Base-by-base conservation (phyloP, 2,329 filamentous ascomycete species). In the Pseudopithomyces maydicus region DNA sequence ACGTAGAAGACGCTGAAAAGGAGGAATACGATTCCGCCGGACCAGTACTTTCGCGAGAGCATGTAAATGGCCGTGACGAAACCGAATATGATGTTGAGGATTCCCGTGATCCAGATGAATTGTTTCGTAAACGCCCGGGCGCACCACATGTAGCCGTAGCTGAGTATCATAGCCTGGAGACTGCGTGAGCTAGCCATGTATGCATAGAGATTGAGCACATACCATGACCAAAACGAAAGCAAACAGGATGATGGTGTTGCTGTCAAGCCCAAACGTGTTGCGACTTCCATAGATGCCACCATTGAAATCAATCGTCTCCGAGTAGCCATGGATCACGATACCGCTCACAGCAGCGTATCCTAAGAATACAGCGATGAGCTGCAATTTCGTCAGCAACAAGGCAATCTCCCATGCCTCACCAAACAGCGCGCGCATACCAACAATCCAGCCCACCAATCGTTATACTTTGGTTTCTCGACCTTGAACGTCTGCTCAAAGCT, bases 41-140 rank as follows among this genome's bases (percentile, higher is more conserved):
- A 90, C 78, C 88, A 97, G 73, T 94, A 91, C 55, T 84, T 84
- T 42, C 86, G 82, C 57, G 84, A 87, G 43, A 97, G 85, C 81
- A 96, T 96, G 77, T 92, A 96, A 51, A 94, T 87, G 10, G 91
- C 92, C 0, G 92, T 96, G 1, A 85, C 93, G n/a, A 97, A 80
- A 0, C 91, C 91, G 66, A 92, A 89, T 53, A 89, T 79, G 67
- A 97, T 90, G 75, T 97, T 96, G 20, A 73, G 59, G 32, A 71
- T 71, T 10, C 66, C 66, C 11, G 92, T 96, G 38, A 92, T 85
- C 91, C 92, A 97, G 72, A 97, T 96, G 66, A 97, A 92, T 70
- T 91, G 86, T 78, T 95, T 96, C 3, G 93, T 92, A 63, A 94
- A 94, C 45, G 85, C 78, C 54, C 92, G 86, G 6, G 91, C 90